phyloP scores from a whole-genome alignment of 2,329 filamentous ascomycete genomes.

The Pseudogymnoascus sp. region DNA sequence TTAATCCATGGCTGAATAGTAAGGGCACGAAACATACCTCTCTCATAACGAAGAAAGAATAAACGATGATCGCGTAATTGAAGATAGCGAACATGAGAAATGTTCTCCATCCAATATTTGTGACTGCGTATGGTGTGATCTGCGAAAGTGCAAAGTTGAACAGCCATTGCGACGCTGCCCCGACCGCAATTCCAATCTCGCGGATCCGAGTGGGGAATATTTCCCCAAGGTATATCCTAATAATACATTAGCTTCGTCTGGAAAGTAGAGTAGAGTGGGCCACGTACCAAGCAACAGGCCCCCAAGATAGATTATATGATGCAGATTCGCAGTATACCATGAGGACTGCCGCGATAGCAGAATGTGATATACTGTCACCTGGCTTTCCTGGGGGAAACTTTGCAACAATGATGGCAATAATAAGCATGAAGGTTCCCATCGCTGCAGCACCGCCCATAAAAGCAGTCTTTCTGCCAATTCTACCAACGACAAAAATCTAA shows the following conservation, averaged over 20 bases:
- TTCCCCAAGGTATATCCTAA: conserved; percentile 21
- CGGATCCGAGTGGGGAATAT: conserved; percentile 43
- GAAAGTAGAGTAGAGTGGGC: conserved; percentile 28
- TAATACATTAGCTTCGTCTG: neutral
- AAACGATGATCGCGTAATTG: conserved; percentile 32
- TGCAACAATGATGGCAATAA: conserved; percentile 37
- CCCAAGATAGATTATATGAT: conserved; percentile 41
- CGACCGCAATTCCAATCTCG: conserved; percentile 42
- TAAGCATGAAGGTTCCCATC: conserved; percentile 43
- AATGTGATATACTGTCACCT: neutral
- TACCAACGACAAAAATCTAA: conserved; percentile 39
- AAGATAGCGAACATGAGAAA: conserved; percentile 39
- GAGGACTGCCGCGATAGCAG: conserved; percentile 37
- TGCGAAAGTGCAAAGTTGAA: conserved; percentile 44
- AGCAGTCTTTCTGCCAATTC: conserved; percentile 36
- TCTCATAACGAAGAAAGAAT: conserved; percentile 47
- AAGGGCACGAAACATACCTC: conserved; percentile 29
- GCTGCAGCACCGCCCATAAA: conserved; percentile 38
- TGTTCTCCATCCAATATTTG: conserved; percentile 36
- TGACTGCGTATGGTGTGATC: conserved; percentile 42
- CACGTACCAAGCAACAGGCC: conserved; percentile 42
- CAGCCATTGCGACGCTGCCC: conserved; percentile 41
- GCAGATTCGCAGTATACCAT: conserved; percentile 41
- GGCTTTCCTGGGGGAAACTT: conserved; percentile 33
- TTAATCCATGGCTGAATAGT: neutral